A percentile compares a stretch with the other conserved stretches of the same genome.
phyloP scores from a whole-genome alignment of 1,284 basidiomycete genomes.

The Pulchroboletus neoregius region DNA sequence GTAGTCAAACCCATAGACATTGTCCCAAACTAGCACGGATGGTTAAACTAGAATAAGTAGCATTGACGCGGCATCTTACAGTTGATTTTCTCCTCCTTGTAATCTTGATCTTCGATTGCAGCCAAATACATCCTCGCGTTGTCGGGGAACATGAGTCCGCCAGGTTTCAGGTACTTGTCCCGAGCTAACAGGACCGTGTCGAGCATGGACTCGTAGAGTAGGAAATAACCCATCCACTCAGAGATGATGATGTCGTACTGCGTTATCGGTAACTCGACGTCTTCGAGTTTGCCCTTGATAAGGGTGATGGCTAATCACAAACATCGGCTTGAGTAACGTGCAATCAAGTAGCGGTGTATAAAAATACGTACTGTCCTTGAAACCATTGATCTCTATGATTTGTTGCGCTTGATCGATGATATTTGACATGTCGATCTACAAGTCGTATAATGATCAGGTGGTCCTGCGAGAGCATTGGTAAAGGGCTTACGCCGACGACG shows the following conservation, averaged over 20 bases:
- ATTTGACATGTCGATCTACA: slow-evolving; percentile 98
- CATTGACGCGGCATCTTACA: slow-evolving; percentile 45
- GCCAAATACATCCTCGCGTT: slow-evolving; percentile 91
- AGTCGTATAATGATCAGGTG: slow-evolving; percentile 10
- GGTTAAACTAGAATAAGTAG: slow-evolving; percentile 5
- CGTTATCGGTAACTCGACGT: slow-evolving; percentile 78
- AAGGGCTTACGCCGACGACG: slow-evolving; percentile 79
- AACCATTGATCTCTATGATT: slow-evolving; percentile 95
- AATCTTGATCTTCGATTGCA: slow-evolving; percentile 98
- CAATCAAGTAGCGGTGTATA: not conserved
- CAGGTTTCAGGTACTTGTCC: slow-evolving; percentile 93
- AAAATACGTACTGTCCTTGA: slow-evolving; percentile 79
- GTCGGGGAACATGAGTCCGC: slow-evolving; percentile 95
- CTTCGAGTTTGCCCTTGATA: slow-evolving; percentile 98
- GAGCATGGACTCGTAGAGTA: slow-evolving; percentile 99
- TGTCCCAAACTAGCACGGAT: slow-evolving; percentile 84
- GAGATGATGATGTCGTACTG: slow-evolving; percentile 99
- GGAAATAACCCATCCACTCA: slow-evolving; percentile 97
- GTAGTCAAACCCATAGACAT: slow-evolving; percentile 99
- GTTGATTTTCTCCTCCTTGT: slow-evolving; percentile 99
- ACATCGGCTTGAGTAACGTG: slow-evolving; percentile 10
- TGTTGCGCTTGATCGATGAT: slow-evolving; percentile 99
- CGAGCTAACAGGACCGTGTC: slow-evolving; percentile 96
- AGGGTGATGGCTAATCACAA: slow-evolving; percentile 77
- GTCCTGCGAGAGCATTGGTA: not conserved